A percentile compares a stretch with the other conserved stretches of the same genome.
These are phyloP conservation scores for Dactylis glomerata DNA, from an alignment of 176 grass and related monocot species.

Conservation along the genomic window DNA sequence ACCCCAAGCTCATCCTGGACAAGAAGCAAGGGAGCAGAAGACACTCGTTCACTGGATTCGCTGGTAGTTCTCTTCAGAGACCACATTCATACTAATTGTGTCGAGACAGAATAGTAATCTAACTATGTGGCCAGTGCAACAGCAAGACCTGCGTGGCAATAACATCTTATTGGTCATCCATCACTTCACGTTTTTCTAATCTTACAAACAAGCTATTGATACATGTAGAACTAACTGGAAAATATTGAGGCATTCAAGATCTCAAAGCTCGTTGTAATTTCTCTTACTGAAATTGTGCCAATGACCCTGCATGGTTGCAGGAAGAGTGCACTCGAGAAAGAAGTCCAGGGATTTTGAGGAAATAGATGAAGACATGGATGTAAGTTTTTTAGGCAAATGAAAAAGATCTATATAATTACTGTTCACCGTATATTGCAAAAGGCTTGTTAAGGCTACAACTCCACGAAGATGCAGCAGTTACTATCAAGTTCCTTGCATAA, in stretches of 20 bases:
- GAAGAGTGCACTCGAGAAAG: slow-evolving; percentile 34
- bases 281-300: neutral
- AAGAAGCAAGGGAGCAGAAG: slow-evolving; percentile 52
- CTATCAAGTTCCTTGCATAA: neutral
- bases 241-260: neutral
- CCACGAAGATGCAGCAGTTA: neutral
- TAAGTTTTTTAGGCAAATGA: slow-evolving; percentile 35
- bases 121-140: neutral
- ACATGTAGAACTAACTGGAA: neutral
- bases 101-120: neutral
- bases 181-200: neutral
- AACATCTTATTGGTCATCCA: neutral
- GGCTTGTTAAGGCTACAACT: neutral
- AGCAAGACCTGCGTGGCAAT: neutral
- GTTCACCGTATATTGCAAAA: neutral
- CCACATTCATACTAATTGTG: neutral
- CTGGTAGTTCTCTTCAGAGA: slow-evolving; percentile 13
- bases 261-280: neutral
- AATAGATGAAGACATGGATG: slow-evolving; percentile 36
- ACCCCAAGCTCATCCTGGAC: slow-evolving; percentile 67
- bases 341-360: slow-evolving; percentile 44
- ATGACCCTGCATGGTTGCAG: slow-evolving; percentile 34
- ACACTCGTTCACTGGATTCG: slow-evolving; percentile 11
- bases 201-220: neutral
- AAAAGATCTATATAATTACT: neutral